These are phyloP conservation scores for Alternaria viburni DNA, from an alignment of 2,329 filamentous ascomycete genomes.

Conservation along the genomic window DNA sequence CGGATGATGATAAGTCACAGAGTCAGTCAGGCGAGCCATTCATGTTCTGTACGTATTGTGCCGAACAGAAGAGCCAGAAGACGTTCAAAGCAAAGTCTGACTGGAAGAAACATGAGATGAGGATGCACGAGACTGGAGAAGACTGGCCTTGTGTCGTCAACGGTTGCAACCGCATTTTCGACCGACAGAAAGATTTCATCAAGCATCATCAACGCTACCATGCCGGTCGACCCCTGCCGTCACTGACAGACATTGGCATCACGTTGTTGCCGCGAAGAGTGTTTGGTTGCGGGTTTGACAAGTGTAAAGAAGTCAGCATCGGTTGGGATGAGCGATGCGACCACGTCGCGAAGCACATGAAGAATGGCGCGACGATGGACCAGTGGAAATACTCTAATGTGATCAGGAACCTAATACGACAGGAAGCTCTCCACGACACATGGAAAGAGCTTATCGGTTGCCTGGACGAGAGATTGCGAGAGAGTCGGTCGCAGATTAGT, in stretches of 20 bases:
- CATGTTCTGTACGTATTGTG: slow-evolving; percentile 50
- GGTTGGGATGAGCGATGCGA: slow-evolving; percentile 49
- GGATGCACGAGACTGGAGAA: slow-evolving; percentile 49
- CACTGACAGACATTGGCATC: slow-evolving; percentile 45
- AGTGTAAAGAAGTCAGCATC: slow-evolving; percentile 48
- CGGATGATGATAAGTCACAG: slow-evolving; percentile 29
- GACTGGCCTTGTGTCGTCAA: slow-evolving; percentile 46
- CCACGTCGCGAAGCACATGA: slow-evolving; percentile 49
- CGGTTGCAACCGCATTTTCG: slow-evolving; percentile 45
- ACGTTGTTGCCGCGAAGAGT: slow-evolving; percentile 41
- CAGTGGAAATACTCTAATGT: slow-evolving; percentile 50
- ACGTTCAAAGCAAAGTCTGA: slow-evolving; percentile 50
- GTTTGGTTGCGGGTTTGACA: slow-evolving; percentile 49
- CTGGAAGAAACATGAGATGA: slow-evolving; percentile 50
- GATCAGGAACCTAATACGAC: slow-evolving; percentile 46
- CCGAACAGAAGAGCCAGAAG: slow-evolving; percentile 43
- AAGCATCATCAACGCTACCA: slow-evolving; percentile 48
- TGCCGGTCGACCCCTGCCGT: slow-evolving; percentile 43
- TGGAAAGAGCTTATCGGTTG: slow-evolving; percentile 47
- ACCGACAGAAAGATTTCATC: slow-evolving; percentile 47
- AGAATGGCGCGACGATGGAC: slow-evolving; percentile 43
- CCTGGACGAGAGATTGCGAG: slow-evolving; percentile 40
- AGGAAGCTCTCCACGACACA: slow-evolving; percentile 45
- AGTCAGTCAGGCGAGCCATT: slow-evolving; percentile 39
- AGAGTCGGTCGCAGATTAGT: slow-evolving; percentile 46